Evolutionary conservation across 345 rosid species (phyloP), one percentile per base, ranked within the genome.

Genomic region (Aethionema arabicum): DNA sequence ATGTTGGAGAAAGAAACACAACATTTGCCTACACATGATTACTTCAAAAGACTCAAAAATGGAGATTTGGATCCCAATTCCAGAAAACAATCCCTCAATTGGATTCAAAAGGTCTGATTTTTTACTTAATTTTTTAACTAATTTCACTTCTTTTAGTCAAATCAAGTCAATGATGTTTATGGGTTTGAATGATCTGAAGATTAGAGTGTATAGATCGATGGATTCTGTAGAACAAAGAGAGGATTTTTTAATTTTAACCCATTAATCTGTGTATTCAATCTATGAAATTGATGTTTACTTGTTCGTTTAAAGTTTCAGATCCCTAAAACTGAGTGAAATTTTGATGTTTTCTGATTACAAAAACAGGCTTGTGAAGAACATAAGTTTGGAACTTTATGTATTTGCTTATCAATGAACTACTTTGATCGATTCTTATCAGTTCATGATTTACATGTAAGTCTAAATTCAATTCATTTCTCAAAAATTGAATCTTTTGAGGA

Each of bases 361-460:
- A 60, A 52, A 69, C 82, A 87, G 91, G 91, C 79, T 74, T 75
- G 74, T 75, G 81, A 78, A 40, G 76, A 78, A 63, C 80, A 60
- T 63, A 65, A 67, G 16, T 87, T 85, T 72, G 89, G 84, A 61
- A 77, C 91, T 12, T 52, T 75, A 67, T 71, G 81, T 70, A 32
- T 77, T 16, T 83, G 80, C 67, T 77, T 85, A 54, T 68, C 89
- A 5, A n/a, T 77, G 50, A 87, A 87, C 72, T 87, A 81, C 82
- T 78, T 87, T 75, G 89, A 87, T 68, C 79, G 91, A 5, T 85
- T 87, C 77, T 70, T 81, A 69, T 83, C 91, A 13, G 72, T 82
- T 51, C 76, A 79, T 75, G 81, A 85, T 39, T 61, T 87, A 42
- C 80, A 86, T 46, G 95, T 87, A 81, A 81, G 91, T 82, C 35